Percentiles rank a stretch among this genome's conserved stretches.
These are phyloP conservation scores for Xylaria sp. DNA, from an alignment of 2,329 filamentous ascomycete species.

Conservation along the genomic window DNA sequence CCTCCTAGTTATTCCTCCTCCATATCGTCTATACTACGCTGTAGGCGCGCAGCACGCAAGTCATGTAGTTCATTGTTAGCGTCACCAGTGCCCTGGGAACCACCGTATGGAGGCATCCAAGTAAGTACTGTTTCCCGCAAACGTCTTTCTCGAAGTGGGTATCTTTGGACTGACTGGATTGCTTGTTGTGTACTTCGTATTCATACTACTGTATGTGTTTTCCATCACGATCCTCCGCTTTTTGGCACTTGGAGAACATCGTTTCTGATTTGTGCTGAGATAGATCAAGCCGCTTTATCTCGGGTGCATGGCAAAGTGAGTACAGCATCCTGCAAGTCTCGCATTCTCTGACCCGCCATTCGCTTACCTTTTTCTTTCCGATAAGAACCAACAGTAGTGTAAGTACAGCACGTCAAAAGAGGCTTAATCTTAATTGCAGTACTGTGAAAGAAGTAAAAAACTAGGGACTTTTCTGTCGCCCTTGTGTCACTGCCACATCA, in stretches of 20 bases:
- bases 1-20: background rate
- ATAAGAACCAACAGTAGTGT: background rate
- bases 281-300: conserved; percentile 1
- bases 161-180: background rate
- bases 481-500: conserved; percentile 20
- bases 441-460: background rate
- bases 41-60: background rate
- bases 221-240: background rate
- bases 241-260: background rate
- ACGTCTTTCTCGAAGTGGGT: background rate
- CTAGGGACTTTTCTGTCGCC: conserved; percentile 5
- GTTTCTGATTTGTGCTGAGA: background rate
- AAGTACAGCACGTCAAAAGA: background rate
- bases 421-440: conserved; percentile 5
- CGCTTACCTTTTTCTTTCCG: background rate
- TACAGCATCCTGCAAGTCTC: conserved; percentile 5
- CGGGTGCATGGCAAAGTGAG: conserved; percentile 1
- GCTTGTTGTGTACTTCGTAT: background rate
- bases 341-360: conserved; percentile 4
- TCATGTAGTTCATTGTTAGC: conserved; percentile 5
- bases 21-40: background rate
- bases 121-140: background rate
- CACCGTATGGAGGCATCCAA: background rate
- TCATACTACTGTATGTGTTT: background rate
- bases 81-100: conserved; percentile 3